Percentiles rank a stretch among this genome's conserved stretches.
These are phyloP conservation scores for Daldinia grandis DNA, from an alignment of 495 filamentous ascomycete genomes.

Conservation along the genomic window DNA sequence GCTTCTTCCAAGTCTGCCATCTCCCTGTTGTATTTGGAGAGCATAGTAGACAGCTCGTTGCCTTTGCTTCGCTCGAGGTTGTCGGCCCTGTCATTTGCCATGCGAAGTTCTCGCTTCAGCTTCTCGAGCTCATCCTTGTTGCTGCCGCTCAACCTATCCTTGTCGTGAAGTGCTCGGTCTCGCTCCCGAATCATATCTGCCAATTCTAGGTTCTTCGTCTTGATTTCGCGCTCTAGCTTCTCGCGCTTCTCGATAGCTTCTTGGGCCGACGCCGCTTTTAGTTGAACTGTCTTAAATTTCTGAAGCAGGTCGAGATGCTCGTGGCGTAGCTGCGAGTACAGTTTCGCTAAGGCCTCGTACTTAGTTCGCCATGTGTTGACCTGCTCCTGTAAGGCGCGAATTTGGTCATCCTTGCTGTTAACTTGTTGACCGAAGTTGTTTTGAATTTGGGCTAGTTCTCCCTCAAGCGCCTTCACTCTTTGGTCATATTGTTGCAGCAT, in stretches of 20 bases:
- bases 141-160: constrained; percentile 81
- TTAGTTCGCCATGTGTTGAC: constrained; percentile 97
- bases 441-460: constrained; percentile 82
- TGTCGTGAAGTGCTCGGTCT: constrained; percentile 92
- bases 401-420: constrained; percentile 91
- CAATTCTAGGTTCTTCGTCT: constrained; percentile 97
- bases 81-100: constrained; percentile 91
- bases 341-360: constrained; percentile 94
- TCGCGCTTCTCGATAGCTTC: constrained; percentile 95
- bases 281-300: constrained; percentile 93
- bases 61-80: constrained; percentile 93
- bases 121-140: constrained; percentile 96
- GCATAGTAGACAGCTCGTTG: constrained; percentile 90
- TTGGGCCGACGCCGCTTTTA: constrained; percentile 95
- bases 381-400: constrained; percentile 89
- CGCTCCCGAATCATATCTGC: constrained; percentile 98
- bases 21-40: constrained; percentile 95
- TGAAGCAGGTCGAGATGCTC: constrained; percentile 95
- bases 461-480: constrained; percentile 89
- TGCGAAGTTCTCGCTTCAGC: constrained; percentile 92
- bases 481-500: constrained; percentile 97
- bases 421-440: constrained; percentile 85
- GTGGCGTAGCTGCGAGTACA: constrained; percentile 94
- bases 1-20: constrained; percentile 96
- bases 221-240: constrained; percentile 94